phyloP scores from a whole-genome alignment of 345 rosid genomes.

The Pugionium dolabratum region DNA sequence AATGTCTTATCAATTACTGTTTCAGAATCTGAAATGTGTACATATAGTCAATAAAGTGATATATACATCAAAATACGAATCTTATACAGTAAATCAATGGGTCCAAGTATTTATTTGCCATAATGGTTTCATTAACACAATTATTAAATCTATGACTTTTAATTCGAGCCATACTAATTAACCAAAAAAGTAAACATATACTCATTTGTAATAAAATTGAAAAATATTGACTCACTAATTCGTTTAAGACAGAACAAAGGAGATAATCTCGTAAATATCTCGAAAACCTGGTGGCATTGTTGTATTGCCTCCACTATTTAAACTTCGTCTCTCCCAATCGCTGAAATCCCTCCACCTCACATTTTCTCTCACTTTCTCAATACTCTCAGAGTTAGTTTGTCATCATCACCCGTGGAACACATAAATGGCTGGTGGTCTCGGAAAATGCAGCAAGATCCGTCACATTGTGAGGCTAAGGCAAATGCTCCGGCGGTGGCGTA shows the following conservation, averaged over 20 bases:
- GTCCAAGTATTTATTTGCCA: slow-evolving; percentile 9
- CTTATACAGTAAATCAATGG: slow-evolving; percentile 12
- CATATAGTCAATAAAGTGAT: slow-evolving; percentile 33
- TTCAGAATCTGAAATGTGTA: not conserved
- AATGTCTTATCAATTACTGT: slow-evolving; percentile 23
- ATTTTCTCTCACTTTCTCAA: slow-evolving; percentile 2
- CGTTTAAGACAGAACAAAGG: not conserved
- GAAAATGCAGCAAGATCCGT: slow-evolving; percentile 90
- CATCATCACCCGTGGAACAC: not conserved
- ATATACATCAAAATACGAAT: slow-evolving; percentile 29
- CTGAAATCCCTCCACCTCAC: slow-evolving; percentile 20
- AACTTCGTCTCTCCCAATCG: slow-evolving; percentile 37
- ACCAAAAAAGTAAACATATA: not conserved
- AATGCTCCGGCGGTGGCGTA: slow-evolving; percentile 82
- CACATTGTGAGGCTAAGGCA: slow-evolving; percentile 91
- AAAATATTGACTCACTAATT: not conserved
- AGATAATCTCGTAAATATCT: slow-evolving; percentile 47
- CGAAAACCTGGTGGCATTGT: slow-evolving; percentile 41
- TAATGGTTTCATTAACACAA: slow-evolving; percentile 25
- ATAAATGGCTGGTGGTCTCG: slow-evolving; percentile 61
- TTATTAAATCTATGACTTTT: slow-evolving; percentile 25
- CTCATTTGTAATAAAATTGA: not conserved
- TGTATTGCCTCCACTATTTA: slow-evolving; percentile 38
- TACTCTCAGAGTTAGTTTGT: too few species aligned
- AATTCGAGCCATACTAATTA: slow-evolving; percentile 22